Evolutionary conservation across 768 basidiomycete species (phyloP).

Genomic region (Roridomyces roridus): DNA sequence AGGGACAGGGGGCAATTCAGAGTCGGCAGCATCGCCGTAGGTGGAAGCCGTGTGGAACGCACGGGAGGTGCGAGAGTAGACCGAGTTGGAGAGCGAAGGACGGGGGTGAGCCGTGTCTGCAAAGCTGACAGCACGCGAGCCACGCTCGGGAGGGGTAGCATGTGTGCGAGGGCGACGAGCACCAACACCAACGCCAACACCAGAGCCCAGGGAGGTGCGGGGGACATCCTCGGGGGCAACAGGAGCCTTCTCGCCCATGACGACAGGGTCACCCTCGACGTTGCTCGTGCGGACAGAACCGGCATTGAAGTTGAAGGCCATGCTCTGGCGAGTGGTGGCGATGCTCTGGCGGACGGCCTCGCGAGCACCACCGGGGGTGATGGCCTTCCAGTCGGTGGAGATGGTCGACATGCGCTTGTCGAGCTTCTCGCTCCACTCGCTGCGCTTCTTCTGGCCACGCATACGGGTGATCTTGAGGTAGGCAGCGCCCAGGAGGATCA

Average conservation of each 20-base stretch:
- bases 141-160: constrained; percentile 49
- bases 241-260: constrained; percentile 44
- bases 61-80: constrained; percentile 35
- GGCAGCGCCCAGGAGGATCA: constrained; percentile 45
- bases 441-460: constrained; percentile 56
- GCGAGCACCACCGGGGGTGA: constrained; percentile 70
- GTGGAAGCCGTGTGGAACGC: constrained; percentile 45
- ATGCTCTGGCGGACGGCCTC: constrained; percentile 78
- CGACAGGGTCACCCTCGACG: constrained; percentile 48
- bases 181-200: constrained; percentile 58
- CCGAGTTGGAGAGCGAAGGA: constrained; percentile 39
- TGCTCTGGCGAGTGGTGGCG: constrained; percentile 47
- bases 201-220: constrained; percentile 43
- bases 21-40: constrained; percentile 8
- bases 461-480: constrained; percentile 64
- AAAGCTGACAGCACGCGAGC: constrained; percentile 59
- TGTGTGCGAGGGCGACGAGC: constrained; percentile 37
- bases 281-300: constrained; percentile 58
- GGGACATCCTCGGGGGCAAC: constrained; percentile 38
- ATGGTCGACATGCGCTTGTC: constrained; percentile 89
- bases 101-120: constrained; percentile 44
- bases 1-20: constrained; percentile 47
- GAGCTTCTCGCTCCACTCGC: constrained; percentile 66
- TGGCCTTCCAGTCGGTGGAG: constrained; percentile 77
- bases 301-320: constrained; percentile 59